Evolutionary conservation across 2,329 filamentous ascomycete genomes (phyloP).

Genomic region (Talaromyces marneffei): DNA sequence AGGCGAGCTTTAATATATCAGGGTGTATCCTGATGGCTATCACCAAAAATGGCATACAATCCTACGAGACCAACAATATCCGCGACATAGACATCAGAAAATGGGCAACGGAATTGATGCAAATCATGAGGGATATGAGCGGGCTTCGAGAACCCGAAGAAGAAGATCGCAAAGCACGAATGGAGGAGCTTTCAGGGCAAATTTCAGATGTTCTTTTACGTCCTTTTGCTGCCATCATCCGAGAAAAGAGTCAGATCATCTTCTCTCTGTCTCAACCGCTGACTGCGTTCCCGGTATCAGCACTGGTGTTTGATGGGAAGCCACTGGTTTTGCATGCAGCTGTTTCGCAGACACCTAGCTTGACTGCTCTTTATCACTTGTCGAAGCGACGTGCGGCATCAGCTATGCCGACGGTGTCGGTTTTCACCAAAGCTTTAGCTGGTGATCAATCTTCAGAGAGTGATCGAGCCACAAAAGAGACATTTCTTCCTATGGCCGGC

Average conservation of each 20-base stretch:
- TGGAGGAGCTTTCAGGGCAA: slow-evolving; percentile 13
- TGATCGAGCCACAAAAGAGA: slow-evolving; percentile 15
- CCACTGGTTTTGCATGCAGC: slow-evolving; percentile 20
- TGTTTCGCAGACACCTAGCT: slow-evolving; percentile 22
- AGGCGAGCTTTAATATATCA: slow-evolving; percentile 18
- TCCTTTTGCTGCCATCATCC: slow-evolving; percentile 19
- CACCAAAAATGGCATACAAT: slow-evolving; percentile 19
- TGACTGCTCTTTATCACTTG: slow-evolving; percentile 21
- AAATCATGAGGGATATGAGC: slow-evolving; percentile 20
- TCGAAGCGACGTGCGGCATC: slow-evolving; percentile 18
- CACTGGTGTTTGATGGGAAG: slow-evolving; percentile 18
- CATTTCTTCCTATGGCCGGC: slow-evolving; percentile 21
- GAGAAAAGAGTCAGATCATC: slow-evolving; percentile 20
- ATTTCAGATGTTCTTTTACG: slow-evolving; percentile 18
- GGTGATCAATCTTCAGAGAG: background rate
- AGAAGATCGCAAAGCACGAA: slow-evolving; percentile 13
- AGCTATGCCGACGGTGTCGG: slow-evolving; percentile 18
- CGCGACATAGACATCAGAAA: slow-evolving; percentile 16
- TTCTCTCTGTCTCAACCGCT: slow-evolving; percentile 23
- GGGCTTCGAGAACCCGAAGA: slow-evolving; percentile 18
- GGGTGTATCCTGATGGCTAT: slow-evolving; percentile 20
- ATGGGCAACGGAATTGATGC: slow-evolving; percentile 20
- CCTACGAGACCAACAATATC: slow-evolving; percentile 12
- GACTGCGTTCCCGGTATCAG: slow-evolving; percentile 22
- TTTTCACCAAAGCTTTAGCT: slow-evolving; percentile 20